These are phyloP conservation scores for Warburgia ugandensis DNA, from an alignment of 164 flowering plant species.

Conservation along the genomic window DNA sequence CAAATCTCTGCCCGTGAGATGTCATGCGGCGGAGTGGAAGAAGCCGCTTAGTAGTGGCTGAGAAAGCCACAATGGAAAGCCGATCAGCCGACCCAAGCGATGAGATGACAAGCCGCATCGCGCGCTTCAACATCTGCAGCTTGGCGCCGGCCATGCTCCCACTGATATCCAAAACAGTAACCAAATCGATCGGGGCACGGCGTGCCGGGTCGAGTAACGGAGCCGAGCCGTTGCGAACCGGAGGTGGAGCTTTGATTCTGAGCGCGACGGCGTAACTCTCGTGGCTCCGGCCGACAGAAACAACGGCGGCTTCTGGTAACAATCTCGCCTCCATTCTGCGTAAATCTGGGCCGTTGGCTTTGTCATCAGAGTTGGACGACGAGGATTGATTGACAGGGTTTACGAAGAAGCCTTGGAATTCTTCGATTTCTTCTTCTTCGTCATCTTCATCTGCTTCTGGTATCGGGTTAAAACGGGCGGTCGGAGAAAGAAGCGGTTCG, in stretches of 20 bases:
- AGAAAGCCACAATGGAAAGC: constrained; percentile 69
- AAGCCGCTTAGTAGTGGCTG: constrained; percentile 43
- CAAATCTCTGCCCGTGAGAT: constrained; percentile 55
- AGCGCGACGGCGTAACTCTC: constrained; percentile 69
- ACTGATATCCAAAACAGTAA: constrained; percentile 66
- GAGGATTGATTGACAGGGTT: constrained; percentile 26
- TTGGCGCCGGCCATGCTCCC: constrained; percentile 39
- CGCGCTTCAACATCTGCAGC: constrained; percentile 48
- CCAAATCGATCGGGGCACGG: constrained; percentile 78
- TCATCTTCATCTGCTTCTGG: constrained; percentile 62
- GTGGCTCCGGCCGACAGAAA: constrained; percentile 38
- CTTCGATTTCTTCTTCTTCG: constrained; percentile 36
- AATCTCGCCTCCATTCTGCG: constrained; percentile 41
- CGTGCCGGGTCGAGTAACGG: constrained; percentile 24
- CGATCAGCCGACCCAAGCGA: constrained; percentile 68
- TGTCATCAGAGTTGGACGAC: constrained; percentile 4
- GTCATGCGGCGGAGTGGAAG: constrained; percentile 73
- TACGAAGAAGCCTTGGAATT: constrained; percentile 68
- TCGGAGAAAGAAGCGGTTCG: constrained; percentile 59
- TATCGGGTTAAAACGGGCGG: constrained; percentile 40
- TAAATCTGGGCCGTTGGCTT: constrained; percentile 4
- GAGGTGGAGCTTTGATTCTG: constrained; percentile 54
- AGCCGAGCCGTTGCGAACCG: constrained; percentile 20
- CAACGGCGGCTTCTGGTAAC: constrained; percentile 56
- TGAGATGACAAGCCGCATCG: constrained; percentile 57